These are phyloP conservation scores for Eleusine coracana DNA, from an alignment of 176 grass and related monocot genomes.

Conservation along the genomic window DNA sequence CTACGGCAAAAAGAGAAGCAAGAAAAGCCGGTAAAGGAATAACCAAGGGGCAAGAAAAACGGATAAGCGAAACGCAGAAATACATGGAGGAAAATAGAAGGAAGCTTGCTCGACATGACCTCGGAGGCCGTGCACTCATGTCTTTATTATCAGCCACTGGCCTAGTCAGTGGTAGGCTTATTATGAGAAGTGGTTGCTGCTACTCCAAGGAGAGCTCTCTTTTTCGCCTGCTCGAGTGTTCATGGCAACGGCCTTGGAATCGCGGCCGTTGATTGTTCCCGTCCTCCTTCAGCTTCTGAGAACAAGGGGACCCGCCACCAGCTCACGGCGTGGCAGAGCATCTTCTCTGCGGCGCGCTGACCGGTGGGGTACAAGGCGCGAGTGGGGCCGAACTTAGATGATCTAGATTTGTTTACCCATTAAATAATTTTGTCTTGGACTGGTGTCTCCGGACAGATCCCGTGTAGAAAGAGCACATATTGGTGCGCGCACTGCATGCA, in stretches of 20 bases:
- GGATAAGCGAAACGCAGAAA: background rate
- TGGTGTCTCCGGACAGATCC: constrained; percentile 36
- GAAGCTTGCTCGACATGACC: background rate
- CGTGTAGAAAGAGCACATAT: background rate
- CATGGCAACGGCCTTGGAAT: constrained; percentile 58
- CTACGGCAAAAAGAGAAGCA: background rate
- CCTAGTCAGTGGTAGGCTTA: constrained; percentile 26
- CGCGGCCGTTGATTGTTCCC: constrained; percentile 71
- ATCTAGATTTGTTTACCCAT: constrained; percentile 46
- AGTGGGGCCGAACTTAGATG: background rate
- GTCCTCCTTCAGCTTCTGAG: constrained; percentile 32
- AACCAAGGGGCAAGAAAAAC: background rate
- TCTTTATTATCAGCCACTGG: constrained; percentile 32
- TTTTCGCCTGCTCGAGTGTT: constrained; percentile 1
- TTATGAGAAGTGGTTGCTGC: constrained; percentile 26
- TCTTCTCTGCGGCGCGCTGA: constrained; percentile 32
- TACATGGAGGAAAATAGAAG: background rate
- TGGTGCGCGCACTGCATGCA: background rate
- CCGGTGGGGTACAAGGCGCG: background rate
- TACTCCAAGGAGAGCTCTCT: background rate
- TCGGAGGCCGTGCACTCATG: constrained; percentile 36
- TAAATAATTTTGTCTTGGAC: constrained; percentile 60
- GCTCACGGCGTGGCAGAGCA: constrained; percentile 8
- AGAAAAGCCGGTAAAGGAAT: background rate
- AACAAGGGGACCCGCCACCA: background rate